A percentile compares a stretch with the other conserved stretches of the same genome.
Conservation (phyloP, 2,329 filamentous ascomycete species). For the Penicillium sp. region DNA sequence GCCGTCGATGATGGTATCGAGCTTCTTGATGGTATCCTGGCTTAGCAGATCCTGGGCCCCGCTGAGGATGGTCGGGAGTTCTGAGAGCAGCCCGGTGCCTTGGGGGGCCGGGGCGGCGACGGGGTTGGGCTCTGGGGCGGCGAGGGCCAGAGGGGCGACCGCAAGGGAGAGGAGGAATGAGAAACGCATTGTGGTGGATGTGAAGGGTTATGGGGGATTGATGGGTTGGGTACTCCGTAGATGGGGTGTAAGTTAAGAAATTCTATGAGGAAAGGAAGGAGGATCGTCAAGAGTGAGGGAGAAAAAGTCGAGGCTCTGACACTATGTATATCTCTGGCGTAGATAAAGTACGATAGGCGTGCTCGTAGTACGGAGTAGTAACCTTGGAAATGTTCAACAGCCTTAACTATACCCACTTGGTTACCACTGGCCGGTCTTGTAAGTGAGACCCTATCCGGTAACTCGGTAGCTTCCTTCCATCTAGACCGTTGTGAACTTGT, state of each 20-base stretch:
- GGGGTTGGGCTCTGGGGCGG: conserved; percentile 25
- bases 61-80: conserved; percentile 29
- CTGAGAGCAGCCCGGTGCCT: conserved; percentile 26
- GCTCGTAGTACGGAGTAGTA: not conserved
- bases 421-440: not conserved
- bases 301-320: not conserved
- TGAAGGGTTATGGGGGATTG: not conserved
- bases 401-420: not conserved
- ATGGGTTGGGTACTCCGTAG: not conserved
- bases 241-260: not conserved
- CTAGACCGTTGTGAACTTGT: not conserved
- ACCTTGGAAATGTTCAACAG: not conserved
- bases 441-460: not conserved
- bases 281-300: not conserved
- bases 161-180: conserved; percentile 25
- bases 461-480: not conserved
- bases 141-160: conserved; percentile 21
- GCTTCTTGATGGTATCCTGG: conserved; percentile 22
- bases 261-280: not conserved
- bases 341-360: not conserved
- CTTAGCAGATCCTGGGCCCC: conserved; percentile 22
- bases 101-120: conserved; percentile 26
- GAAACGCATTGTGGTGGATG: conserved; percentile 24
- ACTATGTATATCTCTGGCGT: not conserved
- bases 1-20: conserved; percentile 23